phyloP scores from a whole-genome alignment of 1,284 basidiomycete species.

The Sanghuangporus baumii region DNA sequence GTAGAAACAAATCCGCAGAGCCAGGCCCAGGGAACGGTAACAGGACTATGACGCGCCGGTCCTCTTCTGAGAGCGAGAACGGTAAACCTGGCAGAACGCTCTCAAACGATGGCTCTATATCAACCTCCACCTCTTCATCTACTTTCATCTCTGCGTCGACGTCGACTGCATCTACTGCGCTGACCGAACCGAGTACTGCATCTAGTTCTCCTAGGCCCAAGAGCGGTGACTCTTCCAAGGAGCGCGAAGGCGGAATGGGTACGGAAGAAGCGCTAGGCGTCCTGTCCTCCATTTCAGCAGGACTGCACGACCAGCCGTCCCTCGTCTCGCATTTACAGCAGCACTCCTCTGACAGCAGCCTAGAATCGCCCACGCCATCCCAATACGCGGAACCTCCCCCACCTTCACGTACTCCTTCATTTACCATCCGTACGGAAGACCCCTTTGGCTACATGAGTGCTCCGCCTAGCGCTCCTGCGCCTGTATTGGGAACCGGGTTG shows the following conservation, averaged over 20 bases:
- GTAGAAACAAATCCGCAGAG: too few relatives aligned
- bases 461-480: background rate
- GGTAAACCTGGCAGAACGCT: background rate
- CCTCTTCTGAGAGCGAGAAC: background rate
- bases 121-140: background rate
- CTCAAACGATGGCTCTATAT: background rate
- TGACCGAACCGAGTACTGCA: background rate
- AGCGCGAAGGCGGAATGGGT: background rate
- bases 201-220: background rate
- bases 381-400: background rate
- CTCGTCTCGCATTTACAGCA: background rate
- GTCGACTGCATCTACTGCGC: background rate
- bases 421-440: conserved; percentile 14
- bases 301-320: background rate
- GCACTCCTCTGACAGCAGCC: background rate
- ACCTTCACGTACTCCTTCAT: background rate
- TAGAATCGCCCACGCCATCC: background rate
- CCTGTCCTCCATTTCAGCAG: background rate
- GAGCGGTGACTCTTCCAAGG: background rate
- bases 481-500: background rate
- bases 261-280: background rate
- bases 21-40: background rate
- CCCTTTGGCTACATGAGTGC: conserved; percentile 17
- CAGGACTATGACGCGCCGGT: background rate
- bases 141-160: background rate